Evolutionary conservation across 2,329 filamentous ascomycete genomes (phyloP), one percentile per base, ranked within the genome.

Genomic region (Chaetothyriales sp.): DNA sequence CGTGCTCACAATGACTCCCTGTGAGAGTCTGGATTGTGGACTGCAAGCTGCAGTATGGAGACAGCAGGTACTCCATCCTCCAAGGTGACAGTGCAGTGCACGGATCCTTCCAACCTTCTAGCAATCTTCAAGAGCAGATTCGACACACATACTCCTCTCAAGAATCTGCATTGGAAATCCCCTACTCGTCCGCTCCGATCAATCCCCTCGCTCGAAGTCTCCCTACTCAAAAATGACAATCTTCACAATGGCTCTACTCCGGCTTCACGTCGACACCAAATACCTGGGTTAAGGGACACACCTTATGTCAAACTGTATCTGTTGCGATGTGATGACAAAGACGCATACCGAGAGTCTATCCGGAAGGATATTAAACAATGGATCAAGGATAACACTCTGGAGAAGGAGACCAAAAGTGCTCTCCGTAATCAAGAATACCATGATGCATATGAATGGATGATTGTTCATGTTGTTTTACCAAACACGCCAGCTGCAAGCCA

Each of bases 151-250:
- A 76, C 97, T 0, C 92, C 92, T 33, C 76, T 98, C 40, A 85
- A 83, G 58, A 94, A 97, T 63, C 80, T 98, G 46, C 88, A 97
- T 65, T 98, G 92, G 92, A 94, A 97, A 67, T 95, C 92, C 13
- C 87, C 94, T 55, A 84, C 85, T 25, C 85, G 92, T 0, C 92
- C 92, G 2, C 73, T 97, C 37, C 85, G 92, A 59, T 95, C 92
- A 13, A 98, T 98, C 66, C 85, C 89, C 63, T 89, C 88, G 10
- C 79, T 98, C 43, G 88, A 95, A 64, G 80, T 97, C 62, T 89
- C 95, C 56, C 81, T 97, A 54, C 74, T 89, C n/a, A 77, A 83
- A 6, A 73, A 78, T 67, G 80, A 70, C 62, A 73, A 57, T 52
- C 60, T 63, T n/a, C 44, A 59, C 4, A 57, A 58, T 22, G 50